Conservation (phyloP, 257 asterid genomes). For the Nicotiana paniculata region DNA sequence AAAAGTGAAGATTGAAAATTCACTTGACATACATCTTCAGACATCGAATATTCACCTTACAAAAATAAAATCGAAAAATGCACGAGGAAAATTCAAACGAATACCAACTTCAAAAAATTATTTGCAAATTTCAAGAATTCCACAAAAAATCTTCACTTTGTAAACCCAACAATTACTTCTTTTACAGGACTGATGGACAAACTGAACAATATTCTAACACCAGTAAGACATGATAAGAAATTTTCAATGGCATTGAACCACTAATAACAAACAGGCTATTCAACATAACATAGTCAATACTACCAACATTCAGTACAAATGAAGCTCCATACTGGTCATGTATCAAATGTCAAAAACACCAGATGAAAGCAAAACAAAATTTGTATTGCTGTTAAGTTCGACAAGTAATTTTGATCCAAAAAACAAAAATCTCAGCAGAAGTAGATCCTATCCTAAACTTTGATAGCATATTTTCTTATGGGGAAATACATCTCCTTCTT, state of each 20-base stretch:
- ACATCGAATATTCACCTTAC: too few relatives aligned
- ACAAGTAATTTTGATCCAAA: not conserved
- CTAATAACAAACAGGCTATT: not conserved
- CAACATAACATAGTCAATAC: not conserved
- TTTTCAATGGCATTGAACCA: too few relatives aligned
- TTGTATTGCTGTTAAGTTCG: not conserved
- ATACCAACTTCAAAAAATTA: too few relatives aligned
- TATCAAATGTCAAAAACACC: not conserved
- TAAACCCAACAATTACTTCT: not conserved
- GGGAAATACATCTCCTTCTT: constrained; percentile 38
- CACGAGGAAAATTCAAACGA: too few relatives aligned
- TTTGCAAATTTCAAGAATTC: too few relatives aligned
- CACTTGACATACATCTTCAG: too few relatives aligned
- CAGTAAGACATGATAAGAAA: too few relatives aligned
- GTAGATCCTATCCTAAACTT: constrained; percentile 21
- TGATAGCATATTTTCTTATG: constrained; percentile 27
- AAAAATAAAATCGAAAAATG: too few relatives aligned
- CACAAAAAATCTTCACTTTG: not conserved
- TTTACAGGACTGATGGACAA: not conserved
- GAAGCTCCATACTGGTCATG: not conserved
- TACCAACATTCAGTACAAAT: not conserved
- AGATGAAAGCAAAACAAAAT: constrained; percentile 3
- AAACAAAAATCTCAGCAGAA: not conserved
- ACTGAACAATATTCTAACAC: not conserved
- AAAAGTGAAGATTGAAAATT: too few relatives aligned